Evolutionary conservation across 768 basidiomycete species (phyloP).

Genomic region (Lactifluus piperatus): DNA sequence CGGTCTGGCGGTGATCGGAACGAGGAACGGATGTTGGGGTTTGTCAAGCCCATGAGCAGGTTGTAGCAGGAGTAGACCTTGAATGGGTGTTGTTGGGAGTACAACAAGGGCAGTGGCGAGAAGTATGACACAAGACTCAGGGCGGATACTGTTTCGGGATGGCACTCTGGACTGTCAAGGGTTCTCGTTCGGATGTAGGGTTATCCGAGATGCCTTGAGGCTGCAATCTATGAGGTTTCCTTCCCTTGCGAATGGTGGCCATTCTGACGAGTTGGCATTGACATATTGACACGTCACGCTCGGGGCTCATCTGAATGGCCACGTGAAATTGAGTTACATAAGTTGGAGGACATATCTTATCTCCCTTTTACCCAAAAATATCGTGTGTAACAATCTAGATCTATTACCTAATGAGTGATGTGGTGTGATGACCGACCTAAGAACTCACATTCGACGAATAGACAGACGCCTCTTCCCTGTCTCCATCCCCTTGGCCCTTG

Average conservation of each 20-base stretch:
- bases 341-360: too few relatives aligned
- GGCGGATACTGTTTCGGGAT: constrained; percentile 12
- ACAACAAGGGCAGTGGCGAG: constrained; percentile 9
- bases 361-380: too few relatives aligned
- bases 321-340: too few relatives aligned
- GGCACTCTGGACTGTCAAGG: background rate
- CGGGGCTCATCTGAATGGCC: too few relatives aligned
- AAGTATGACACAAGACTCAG: constrained; percentile 2
- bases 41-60: constrained; percentile 33
- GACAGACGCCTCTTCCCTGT: too few relatives aligned
- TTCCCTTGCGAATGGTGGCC: constrained; percentile 8
- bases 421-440: too few relatives aligned
- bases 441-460: too few relatives aligned
- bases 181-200: background rate
- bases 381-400: too few relatives aligned
- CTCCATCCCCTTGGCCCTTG: too few relatives aligned
- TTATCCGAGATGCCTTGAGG: background rate
- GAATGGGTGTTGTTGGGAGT: constrained; percentile 5
- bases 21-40: constrained; percentile 65
- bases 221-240: background rate
- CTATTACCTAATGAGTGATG: too few relatives aligned
- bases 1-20: constrained; percentile 54
- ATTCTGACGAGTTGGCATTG: too few relatives aligned
- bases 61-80: constrained; percentile 7
- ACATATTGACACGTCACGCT: too few relatives aligned